Conservation (phyloP, 1,284 basidiomycete genomes). For the Flammula alnicola region DNA sequence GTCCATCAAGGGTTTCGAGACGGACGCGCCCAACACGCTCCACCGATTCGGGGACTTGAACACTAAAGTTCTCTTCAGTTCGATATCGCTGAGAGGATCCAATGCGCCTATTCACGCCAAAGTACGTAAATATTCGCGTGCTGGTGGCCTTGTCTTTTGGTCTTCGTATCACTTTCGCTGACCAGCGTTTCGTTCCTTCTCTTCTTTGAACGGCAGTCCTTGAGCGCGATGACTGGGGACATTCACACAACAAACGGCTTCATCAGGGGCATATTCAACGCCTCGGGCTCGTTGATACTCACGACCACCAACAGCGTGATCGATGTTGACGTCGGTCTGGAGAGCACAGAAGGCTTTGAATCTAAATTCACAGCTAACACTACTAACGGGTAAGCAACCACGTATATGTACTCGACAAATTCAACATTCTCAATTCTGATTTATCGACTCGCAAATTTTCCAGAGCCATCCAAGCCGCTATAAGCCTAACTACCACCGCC, state of each 20-base stretch:
- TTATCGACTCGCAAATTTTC: background rate
- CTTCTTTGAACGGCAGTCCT: conserved; percentile 26
- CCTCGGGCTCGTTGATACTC: conserved; percentile 33
- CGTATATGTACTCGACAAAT: no score
- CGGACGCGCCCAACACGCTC: conserved; percentile 37
- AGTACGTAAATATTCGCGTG: no score
- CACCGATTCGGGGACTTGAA: conserved; percentile 33
- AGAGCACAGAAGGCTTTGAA: background rate
- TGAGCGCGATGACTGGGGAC: conserved; percentile 29
- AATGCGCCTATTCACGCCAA: conserved; percentile 34
- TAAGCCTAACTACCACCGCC: conserved; percentile 7
- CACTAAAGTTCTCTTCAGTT: conserved; percentile 33
- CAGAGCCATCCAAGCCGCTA: conserved; percentile 7
- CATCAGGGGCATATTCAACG: conserved; percentile 41
- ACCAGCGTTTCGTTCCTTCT: background rate
- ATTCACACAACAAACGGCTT: conserved; percentile 34
- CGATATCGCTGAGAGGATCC: conserved; percentile 32
- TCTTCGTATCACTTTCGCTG: no score
- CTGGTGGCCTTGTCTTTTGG: no score
- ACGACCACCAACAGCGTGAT: conserved; percentile 42
- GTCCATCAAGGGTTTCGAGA: conserved; percentile 41
- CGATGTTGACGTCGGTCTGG: conserved; percentile 31
- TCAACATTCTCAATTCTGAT: background rate
- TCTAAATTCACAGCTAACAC: conserved; percentile 2
- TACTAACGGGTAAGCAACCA: conserved; percentile 9